Percentiles rank a stretch among this genome's conserved stretches.
Evolutionary conservation across 345 rosid species (phyloP).

Genomic region (Linum usitatissimum): DNA sequence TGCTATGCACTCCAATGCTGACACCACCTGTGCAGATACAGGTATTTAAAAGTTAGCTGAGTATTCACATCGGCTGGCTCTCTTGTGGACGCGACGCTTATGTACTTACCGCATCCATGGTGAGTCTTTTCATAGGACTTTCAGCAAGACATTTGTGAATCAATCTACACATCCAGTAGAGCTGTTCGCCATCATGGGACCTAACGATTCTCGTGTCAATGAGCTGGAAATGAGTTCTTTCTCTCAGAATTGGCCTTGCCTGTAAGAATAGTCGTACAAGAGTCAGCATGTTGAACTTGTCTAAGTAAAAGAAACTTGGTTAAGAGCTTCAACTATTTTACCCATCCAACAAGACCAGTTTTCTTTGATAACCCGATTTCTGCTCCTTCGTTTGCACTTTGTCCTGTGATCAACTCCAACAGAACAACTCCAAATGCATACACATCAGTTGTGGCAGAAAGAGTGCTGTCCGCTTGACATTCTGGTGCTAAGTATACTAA

Average conservation of each 20-base stretch:
- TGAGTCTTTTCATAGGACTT: conserved; percentile 26
- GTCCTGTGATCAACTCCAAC: conserved; percentile 32
- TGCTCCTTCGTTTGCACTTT: conserved; percentile 9
- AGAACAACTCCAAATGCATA: conserved; percentile 30
- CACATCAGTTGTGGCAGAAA: conserved; percentile 25
- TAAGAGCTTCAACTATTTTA: conserved; percentile 8
- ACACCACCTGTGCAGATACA: conserved; percentile 22
- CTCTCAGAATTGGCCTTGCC: conserved; percentile 28
- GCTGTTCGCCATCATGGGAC: conserved; percentile 21
- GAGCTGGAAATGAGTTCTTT: conserved; percentile 18
- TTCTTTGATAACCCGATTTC: not conserved
- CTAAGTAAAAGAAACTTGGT: not conserved
- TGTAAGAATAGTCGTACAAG: conserved; percentile 5
- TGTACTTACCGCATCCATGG: conserved; percentile 25
- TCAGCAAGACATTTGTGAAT: conserved; percentile 19
- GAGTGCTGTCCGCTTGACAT: conserved; percentile 13
- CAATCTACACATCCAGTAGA: conserved; percentile 24
- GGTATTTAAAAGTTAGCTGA: too few species aligned
- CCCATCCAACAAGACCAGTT: conserved; percentile 23
- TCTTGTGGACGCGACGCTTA: too few species aligned
- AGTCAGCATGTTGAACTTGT: not conserved
- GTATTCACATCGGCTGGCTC: not conserved
- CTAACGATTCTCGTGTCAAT: conserved; percentile 19
- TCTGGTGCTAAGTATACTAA: conserved; percentile 25
- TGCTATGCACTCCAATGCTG: conserved; percentile 24